Evolutionary conservation across 2,329 filamentous ascomycete species (phyloP), one percentile per base, ranked within the genome.

Genomic region (Ophiosphaerella korrae): DNA sequence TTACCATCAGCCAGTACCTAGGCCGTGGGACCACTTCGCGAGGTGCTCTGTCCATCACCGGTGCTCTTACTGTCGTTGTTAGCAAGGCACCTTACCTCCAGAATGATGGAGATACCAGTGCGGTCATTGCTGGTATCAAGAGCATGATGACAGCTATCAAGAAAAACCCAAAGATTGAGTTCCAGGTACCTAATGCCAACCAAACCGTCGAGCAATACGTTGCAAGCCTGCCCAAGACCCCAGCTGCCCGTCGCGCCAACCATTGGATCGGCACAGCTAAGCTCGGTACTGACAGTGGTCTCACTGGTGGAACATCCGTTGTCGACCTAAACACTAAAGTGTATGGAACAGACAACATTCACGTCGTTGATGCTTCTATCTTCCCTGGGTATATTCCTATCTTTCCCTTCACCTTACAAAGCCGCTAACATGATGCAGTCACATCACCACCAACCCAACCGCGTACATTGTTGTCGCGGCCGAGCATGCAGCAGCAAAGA

Each of bases 61-160:
- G 77, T 42, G 78, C 75, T 9, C 77, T 89, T 13, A 78, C 74
- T 58, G 86, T 87, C 58, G 74, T 80, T 1, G 84, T 88, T 12
- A 82, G 82, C 13, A 79, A 78, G 14, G 70, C 81, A 1, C 86
- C 87, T 0, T 88, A 85, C 70, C 78, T 88, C 2, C 77, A 78
- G 37, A 70, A 84, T 50, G 68, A 79, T 14, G 78, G 79, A 48
- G 87, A 89, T 69, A 78, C 82, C 18, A 79, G 81, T 41, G 84
- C 84, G n/a, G 84, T 88, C n/a, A 82, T 85, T 43, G 75, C 79
- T 41, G 84, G 84, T 23, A 82, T 89, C 63, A 81, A 88, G 71
- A 83, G 83, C 54, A 71, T 89, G 50, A 76, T 82, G 42, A 70
- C 76, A 1, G 78, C 83, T 3, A 75, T 88, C 14, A 74, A 76